These are phyloP conservation scores for Bacidia rubella DNA, from an alignment of 495 filamentous ascomycete species.

Conservation along the genomic window DNA sequence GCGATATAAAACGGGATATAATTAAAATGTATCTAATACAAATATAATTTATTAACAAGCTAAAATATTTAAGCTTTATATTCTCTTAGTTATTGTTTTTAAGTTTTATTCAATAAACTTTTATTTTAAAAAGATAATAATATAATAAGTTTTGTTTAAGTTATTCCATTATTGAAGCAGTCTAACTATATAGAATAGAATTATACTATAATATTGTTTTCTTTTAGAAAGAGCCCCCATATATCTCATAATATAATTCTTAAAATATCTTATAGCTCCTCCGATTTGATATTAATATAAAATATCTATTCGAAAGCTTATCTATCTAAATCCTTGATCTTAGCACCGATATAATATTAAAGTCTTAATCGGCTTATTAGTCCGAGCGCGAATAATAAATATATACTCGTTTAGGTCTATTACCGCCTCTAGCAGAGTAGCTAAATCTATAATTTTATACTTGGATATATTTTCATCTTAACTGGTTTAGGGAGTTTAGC, in stretches of 20 bases:
- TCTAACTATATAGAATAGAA: conserved; percentile 7
- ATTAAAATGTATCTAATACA: too few species aligned
- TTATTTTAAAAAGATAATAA: too few species aligned
- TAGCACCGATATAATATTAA: conserved; percentile 1
- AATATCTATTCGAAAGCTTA: neutral
- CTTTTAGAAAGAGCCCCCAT: conserved; percentile 9
- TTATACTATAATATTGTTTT: conserved; percentile 10
- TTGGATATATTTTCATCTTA: conserved; percentile 10
- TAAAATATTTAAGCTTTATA: too few species aligned
- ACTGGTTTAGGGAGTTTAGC: conserved; percentile 6
- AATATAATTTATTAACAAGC: too few species aligned
- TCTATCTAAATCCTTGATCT: conserved; percentile 5
- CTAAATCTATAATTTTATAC: conserved; percentile 12
- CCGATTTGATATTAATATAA: conserved; percentile 13
- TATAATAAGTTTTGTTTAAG: too few species aligned
- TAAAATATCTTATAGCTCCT: conserved; percentile 8
- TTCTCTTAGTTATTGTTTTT: too few species aligned
- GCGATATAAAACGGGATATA: too few species aligned
- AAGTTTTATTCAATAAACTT: too few species aligned
- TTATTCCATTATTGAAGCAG: conserved; percentile 12
- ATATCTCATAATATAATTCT: conserved; percentile 5
- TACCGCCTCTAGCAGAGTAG: conserved; percentile 2
- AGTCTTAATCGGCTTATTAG: conserved; percentile 2
- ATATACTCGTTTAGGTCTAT: conserved; percentile 9
- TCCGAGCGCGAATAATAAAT: conserved; percentile 5